These are phyloP conservation scores for Parastagonospora nodorum DNA, from an alignment of 2,329 filamentous ascomycete genomes.

Conservation along the genomic window DNA sequence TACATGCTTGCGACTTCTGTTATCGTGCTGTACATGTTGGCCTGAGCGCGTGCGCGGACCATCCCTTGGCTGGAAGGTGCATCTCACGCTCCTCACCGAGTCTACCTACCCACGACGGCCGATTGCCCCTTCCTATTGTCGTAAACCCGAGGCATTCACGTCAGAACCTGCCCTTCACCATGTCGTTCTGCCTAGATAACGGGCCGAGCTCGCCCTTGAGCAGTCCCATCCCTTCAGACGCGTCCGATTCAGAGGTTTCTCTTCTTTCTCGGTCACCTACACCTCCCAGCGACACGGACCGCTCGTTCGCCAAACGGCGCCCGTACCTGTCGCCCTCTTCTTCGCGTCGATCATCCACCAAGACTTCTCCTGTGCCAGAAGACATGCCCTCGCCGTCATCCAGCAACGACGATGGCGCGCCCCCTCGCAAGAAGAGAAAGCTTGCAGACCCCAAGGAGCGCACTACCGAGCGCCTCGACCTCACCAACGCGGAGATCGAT, in stretches of 20 bases:
- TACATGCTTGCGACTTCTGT: background rate
- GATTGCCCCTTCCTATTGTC: conserved; percentile 17
- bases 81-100: conserved; percentile 6
- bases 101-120: conserved; percentile 12
- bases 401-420: conserved; percentile 65
- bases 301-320: conserved; percentile 32
- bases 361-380: conserved; percentile 53
- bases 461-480: conserved; percentile 80
- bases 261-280: conserved; percentile 37
- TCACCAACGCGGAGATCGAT: conserved; percentile 59
- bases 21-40: conserved; percentile 2
- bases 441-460: conserved; percentile 64
- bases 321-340: conserved; percentile 49
- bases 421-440: conserved; percentile 77
- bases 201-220: conserved; percentile 48
- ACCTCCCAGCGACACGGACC: conserved; percentile 37
- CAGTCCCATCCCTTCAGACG: conserved; percentile 47
- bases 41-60: conserved; percentile 8
- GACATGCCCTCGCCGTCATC: conserved; percentile 50
- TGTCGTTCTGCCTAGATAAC: conserved; percentile 29
- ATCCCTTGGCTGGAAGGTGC: conserved; percentile 11
- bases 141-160: conserved; percentile 8
- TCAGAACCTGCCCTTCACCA: conserved; percentile 23
- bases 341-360: conserved; percentile 53
- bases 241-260: conserved; percentile 41